Evolutionary conservation across 179 eudicot genomes (phyloP), one percentile per base, ranked within the genome.

Genomic region (Nepenthes alata): DNA sequence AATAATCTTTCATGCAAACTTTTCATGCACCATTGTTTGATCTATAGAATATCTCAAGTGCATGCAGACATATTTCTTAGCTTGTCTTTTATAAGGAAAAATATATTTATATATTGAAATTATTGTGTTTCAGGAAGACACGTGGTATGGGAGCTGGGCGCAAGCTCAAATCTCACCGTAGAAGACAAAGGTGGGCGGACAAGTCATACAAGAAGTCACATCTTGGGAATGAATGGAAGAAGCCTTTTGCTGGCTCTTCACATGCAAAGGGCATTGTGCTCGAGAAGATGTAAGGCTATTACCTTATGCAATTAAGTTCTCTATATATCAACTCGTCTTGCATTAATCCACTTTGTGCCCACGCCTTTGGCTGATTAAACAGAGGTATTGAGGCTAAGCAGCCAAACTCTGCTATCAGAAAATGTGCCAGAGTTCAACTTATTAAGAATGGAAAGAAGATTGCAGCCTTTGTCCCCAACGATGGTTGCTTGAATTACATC

Each of bases 81-180:
- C 25, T 25, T 25, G 25, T 25, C 25, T 25, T 25, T 25, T 25
- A 25, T 0, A 25, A 25, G 25, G 25, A 25, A 25, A 25, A 25
- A 25, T 25, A 25, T 25, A 25, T 25, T 25, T 25, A 25, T 25
- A 25, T 25, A 25, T 25, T 25, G 25, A 25, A 25, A 25, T 14
- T 11, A 2, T 38, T 1, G 25, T 25, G 25, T 10, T 39, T 10
- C 74, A 82, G 87, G 70, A 82, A 82, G 67, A 79, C 83, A 48
- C 77, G 80, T 62, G 87, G 87, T 11, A 77, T 82, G 83, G 87
- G 87, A 82, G 80, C 87, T 65, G 87, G 81, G 13, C 87, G 87
- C 80, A 82, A 82, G 76, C 84, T 82, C 64, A 77, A 72, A 79
- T 63, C 79, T 57, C 87, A 79, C 69, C 87, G 87, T 13, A 74